Percentiles rank a stretch among this genome's conserved stretches.
Conservation (phyloP, 2,329 filamentous ascomycete genomes). For the Colletotrichum sp. region DNA sequence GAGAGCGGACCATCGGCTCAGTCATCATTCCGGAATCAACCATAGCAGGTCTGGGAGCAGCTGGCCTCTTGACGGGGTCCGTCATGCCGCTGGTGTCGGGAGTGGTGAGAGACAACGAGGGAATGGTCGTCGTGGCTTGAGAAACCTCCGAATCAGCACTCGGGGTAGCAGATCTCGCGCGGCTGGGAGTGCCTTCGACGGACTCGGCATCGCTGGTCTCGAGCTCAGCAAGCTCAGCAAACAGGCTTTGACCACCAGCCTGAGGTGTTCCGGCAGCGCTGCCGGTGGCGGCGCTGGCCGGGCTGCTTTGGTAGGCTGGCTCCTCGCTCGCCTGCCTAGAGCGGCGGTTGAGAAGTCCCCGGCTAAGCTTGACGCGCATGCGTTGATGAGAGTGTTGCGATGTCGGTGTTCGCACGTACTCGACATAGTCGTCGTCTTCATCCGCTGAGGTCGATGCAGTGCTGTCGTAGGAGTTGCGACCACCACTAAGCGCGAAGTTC, state of each 20-base stretch:
- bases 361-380: conserved; percentile 74
- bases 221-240: conserved; percentile 86
- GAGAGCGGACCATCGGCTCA: conserved; percentile 33
- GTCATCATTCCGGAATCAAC: conserved; percentile 51
- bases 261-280: conserved; percentile 55
- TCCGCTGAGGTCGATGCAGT: conserved; percentile 87
- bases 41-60: conserved; percentile 34
- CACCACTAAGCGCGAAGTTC: conserved; percentile 46
- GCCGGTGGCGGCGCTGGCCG: conserved; percentile 58
- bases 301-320: conserved; percentile 62
- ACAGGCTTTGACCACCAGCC: conserved; percentile 75
- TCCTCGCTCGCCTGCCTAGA: conserved; percentile 68
- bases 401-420: conserved; percentile 64
- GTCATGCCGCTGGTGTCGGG: conserved; percentile 67
- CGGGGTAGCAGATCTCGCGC: conserved; percentile 54
- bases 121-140: conserved; percentile 50
- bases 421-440: conserved; percentile 62
- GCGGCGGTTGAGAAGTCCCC: conserved; percentile 63
- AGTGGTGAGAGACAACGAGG: conserved; percentile 60
- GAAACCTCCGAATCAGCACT: conserved; percentile 48
- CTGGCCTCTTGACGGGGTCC: conserved; percentile 50
- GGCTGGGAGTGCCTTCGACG: conserved; percentile 60
- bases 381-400: conserved; percentile 66
- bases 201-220: conserved; percentile 78
- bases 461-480: conserved; percentile 77